Percentiles rank a stretch among this genome's conserved stretches.
Conservation (phyloP, 1,284 basidiomycete genomes). For the Pholiota adiposa region DNA sequence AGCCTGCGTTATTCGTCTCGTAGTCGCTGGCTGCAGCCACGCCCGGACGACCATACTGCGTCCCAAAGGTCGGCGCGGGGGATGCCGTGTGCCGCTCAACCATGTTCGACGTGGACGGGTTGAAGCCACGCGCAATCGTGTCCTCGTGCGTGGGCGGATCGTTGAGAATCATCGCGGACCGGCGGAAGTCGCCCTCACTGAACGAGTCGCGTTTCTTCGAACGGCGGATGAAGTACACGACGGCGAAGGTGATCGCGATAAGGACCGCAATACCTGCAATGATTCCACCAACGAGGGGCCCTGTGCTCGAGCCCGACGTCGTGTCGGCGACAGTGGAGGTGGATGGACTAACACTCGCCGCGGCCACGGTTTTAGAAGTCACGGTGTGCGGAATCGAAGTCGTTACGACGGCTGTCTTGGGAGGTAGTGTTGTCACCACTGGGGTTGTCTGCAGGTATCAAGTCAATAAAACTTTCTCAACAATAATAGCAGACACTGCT, state of each 20-base stretch:
- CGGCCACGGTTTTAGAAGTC: slow-evolving; percentile 6
- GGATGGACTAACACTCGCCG: neutral
- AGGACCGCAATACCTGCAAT: slow-evolving; percentile 59
- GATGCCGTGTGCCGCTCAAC: slow-evolving; percentile 49
- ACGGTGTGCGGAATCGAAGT: slow-evolving; percentile 8
- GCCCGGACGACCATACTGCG: slow-evolving; percentile 37
- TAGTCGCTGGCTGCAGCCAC: slow-evolving; percentile 21
- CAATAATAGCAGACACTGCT: too few species aligned
- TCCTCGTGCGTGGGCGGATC: slow-evolving; percentile 48
- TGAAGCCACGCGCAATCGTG: slow-evolving; percentile 38
- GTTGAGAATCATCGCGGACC: slow-evolving; percentile 60
- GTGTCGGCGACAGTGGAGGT: slow-evolving; percentile 4
- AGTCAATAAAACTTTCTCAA: too few species aligned
- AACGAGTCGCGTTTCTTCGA: slow-evolving; percentile 50
- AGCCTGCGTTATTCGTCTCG: slow-evolving; percentile 20
- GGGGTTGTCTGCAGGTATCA: neutral
- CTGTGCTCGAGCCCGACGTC: slow-evolving; percentile 31
- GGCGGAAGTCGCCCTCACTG: slow-evolving; percentile 57
- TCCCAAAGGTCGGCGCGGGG: slow-evolving; percentile 38
- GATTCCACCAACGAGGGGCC: slow-evolving; percentile 59
- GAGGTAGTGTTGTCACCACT: slow-evolving; percentile 1
- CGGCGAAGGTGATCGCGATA: slow-evolving; percentile 48
- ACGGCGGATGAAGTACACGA: slow-evolving; percentile 60
- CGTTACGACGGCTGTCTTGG: slow-evolving; percentile 7
- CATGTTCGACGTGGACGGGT: slow-evolving; percentile 60